phyloP scores from a whole-genome alignment of 495 filamentous ascomycete genomes.

The Hyaloscypha finlandica region DNA sequence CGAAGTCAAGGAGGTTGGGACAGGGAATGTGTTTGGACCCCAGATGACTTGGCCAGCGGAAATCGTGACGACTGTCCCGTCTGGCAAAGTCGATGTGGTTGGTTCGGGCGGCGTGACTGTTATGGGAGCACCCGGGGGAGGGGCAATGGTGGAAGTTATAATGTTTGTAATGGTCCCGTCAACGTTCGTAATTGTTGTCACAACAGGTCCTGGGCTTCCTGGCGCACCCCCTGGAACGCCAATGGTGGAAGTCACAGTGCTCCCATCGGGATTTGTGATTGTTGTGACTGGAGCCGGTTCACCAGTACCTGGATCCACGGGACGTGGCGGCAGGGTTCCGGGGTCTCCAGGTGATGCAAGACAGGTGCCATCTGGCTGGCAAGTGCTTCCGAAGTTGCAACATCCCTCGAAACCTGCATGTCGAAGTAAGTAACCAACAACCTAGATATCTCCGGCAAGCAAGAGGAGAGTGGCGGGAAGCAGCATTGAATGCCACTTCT shows the following conservation, averaged over 20 bases:
- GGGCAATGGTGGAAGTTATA: too few species aligned
- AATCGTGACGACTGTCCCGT: neutral
- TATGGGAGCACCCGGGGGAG: too few species aligned
- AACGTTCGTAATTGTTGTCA: neutral
- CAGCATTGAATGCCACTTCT: neutral
- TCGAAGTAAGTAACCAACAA: neutral
- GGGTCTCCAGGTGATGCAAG: too few species aligned
- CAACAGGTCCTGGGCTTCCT: neutral
- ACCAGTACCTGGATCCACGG: too few species aligned
- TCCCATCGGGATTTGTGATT: neutral
- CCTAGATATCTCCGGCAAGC: neutral
- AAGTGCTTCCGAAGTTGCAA: neutral
- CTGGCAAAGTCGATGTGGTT: neutral
- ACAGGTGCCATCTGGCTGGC: neutral
- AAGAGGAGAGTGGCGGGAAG: neutral
- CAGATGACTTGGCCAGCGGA: neutral
- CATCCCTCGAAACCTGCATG: neutral
- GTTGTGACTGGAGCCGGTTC: neutral
- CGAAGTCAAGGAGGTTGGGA: neutral
- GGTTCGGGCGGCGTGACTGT: neutral
- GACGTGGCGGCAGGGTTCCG: too few species aligned
- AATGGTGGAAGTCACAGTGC: neutral
- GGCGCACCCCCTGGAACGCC: neutral
- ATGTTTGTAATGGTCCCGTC: neutral
- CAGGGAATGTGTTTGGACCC: neutral